Conservation (phyloP, 2,329 filamentous ascomycete species). For the Xylariaceae sp. region DNA sequence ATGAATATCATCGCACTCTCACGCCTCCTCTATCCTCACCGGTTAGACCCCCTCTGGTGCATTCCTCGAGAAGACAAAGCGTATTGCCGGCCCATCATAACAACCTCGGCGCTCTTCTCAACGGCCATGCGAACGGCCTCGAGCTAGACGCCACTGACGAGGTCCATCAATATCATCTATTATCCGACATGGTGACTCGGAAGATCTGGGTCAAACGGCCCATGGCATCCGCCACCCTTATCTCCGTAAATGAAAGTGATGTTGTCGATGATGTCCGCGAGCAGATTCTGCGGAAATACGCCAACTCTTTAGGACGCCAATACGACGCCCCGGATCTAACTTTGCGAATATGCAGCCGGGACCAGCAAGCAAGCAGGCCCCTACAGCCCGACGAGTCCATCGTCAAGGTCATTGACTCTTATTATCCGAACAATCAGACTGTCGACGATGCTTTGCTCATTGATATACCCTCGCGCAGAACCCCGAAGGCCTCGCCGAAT, state of each 20-base stretch:
- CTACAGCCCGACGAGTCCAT: conserved; percentile 86
- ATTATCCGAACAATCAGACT: conserved; percentile 80
- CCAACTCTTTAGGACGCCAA: conserved; percentile 80
- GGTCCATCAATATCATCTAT: conserved; percentile 38
- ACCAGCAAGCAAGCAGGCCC: conserved; percentile 60
- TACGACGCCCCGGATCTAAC: conserved; percentile 90
- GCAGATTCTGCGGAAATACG: conserved; percentile 87
- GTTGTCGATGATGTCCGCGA: conserved; percentile 93
- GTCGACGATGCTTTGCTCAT: conserved; percentile 89
- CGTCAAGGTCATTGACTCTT: conserved; percentile 69
- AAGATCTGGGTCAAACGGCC: conserved; percentile 96
- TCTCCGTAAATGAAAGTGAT: conserved; percentile 81
- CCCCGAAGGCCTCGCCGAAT: conserved; percentile 73
- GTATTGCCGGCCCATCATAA: conserved; percentile 44
- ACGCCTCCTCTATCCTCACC: conserved; percentile 15
- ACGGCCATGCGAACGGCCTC: conserved; percentile 39
- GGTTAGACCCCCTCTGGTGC: background rate
- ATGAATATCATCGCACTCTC: conserved; percentile 22
- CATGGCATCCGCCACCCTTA: conserved; percentile 77
- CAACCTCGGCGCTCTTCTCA: conserved; percentile 50
- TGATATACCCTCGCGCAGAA: conserved; percentile 72
- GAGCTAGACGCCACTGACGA: conserved; percentile 36
- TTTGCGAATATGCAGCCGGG: conserved; percentile 71
- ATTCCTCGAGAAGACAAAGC: conserved; percentile 38
- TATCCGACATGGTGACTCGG: conserved; percentile 57